Evolutionary conservation across 495 filamentous ascomycete species (phyloP).

Genomic region (Hypoxylon lenormandii): DNA sequence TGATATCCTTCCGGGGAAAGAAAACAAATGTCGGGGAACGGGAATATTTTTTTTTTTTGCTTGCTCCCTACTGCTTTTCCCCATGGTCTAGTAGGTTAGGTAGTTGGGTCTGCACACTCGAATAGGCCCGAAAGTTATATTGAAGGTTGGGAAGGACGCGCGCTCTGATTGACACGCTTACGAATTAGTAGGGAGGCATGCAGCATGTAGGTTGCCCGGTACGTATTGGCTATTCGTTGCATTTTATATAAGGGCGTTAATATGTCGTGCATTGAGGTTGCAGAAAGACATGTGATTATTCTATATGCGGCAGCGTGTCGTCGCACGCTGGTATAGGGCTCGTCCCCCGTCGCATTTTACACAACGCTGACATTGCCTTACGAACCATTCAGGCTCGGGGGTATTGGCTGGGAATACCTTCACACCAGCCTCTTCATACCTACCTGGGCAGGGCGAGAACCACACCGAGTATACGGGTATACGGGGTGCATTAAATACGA

Average conservation of each 20-base stretch:
- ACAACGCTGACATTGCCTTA: constrained; percentile 12
- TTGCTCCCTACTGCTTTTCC: constrained; percentile 19
- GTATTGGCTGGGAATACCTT: constrained; percentile 32
- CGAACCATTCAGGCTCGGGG: constrained; percentile 16
- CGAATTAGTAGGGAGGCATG: constrained; percentile 10
- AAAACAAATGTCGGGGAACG: constrained; percentile 17
- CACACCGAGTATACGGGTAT: constrained; percentile 6
- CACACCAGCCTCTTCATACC: constrained; percentile 16
- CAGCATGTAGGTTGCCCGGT: constrained; percentile 8
- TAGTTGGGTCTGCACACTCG: neutral
- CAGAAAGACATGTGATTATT: constrained; percentile 32
- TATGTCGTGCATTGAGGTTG: constrained; percentile 27
- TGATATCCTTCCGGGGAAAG: neutral
- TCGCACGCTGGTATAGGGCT: constrained; percentile 6
- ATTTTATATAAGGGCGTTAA: constrained; percentile 11
- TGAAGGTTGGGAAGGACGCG: constrained; percentile 12
- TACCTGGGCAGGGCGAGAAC: constrained; percentile 22
- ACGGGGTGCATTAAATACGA: constrained; percentile 30
- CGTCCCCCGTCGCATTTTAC: constrained; percentile 16
- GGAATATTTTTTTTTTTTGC: constrained; percentile 18
- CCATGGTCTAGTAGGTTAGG: constrained; percentile 21
- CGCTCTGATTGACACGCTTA: constrained; percentile 36
- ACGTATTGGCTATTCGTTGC: constrained; percentile 9
- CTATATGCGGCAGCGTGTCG: constrained; percentile 19
- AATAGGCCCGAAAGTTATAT: constrained; percentile 41